phyloP scores from a whole-genome alignment of 139 green algal species.

The Volvox reticuliferus region DNA sequence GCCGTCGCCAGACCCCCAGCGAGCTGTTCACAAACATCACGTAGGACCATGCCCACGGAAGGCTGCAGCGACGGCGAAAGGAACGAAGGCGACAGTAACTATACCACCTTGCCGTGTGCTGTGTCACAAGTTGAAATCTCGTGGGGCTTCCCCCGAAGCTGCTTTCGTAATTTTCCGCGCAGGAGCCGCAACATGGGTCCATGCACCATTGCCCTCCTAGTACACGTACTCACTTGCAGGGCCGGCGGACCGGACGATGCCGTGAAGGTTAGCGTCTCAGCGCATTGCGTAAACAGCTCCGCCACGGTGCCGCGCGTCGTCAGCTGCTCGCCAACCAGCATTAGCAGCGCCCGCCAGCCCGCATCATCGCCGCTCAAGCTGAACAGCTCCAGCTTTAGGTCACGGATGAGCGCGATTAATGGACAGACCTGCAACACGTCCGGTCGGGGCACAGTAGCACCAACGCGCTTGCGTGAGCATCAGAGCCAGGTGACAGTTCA shows the following conservation, averaged over 20 bases:
- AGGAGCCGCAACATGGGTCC: too few relatives aligned
- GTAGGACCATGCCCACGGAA: constrained; percentile 15
- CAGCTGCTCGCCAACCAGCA: constrained; percentile 39
- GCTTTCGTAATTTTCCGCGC: too few relatives aligned
- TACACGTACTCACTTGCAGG: constrained; percentile 35
- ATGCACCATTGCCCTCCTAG: too few relatives aligned
- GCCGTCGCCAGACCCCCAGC: constrained; percentile 24
- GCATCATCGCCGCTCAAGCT: constrained; percentile 64
- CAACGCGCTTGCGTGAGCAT: too few relatives aligned
- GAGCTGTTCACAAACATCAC: constrained; percentile 8
- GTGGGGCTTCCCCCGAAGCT: too few relatives aligned
- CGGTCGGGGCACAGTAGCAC: too few relatives aligned
- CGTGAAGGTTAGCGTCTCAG: constrained; percentile 35
- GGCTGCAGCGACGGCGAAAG: constrained; percentile 11
- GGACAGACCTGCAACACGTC: constrained; percentile 49
- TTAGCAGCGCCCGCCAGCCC: constrained; percentile 35
- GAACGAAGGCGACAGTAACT: background rate
- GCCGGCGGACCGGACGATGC: constrained; percentile 30
- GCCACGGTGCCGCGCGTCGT: background rate
- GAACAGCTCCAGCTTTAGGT: constrained; percentile 77
- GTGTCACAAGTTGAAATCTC: too few relatives aligned
- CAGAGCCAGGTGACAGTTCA: too few relatives aligned
- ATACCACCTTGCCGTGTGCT: too few relatives aligned
- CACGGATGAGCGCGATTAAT: constrained; percentile 59
- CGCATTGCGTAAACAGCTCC: constrained; percentile 39